phyloP scores from a whole-genome alignment of 192 early-diverging fungal species.

The Backusella macrospora region DNA sequence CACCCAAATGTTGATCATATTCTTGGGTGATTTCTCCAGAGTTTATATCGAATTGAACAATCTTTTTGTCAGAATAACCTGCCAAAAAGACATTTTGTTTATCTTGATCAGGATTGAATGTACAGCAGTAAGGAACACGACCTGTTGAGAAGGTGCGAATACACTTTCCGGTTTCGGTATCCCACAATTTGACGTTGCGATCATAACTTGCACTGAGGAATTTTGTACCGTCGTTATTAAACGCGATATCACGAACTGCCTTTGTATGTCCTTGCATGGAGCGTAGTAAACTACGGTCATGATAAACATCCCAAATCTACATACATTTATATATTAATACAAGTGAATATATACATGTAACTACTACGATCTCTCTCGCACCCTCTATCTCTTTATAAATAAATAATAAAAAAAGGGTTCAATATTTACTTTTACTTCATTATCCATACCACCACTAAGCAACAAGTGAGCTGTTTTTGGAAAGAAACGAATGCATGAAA shows the following conservation, averaged over 20 bases:
- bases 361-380: not conserved
- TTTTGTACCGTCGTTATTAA: constrained; percentile 80
- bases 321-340: not conserved
- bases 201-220: constrained; percentile 94
- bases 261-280: constrained; percentile 93
- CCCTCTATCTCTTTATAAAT: not conserved
- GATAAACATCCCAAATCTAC: constrained; percentile 93
- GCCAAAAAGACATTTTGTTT: constrained; percentile 90
- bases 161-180: constrained; percentile 96
- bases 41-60: constrained; percentile 85
- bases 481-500: constrained; percentile 89
- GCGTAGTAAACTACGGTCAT: constrained; percentile 82
- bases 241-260: constrained; percentile 89
- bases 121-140: constrained; percentile 85
- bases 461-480: constrained; percentile 90
- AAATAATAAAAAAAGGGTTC: no score
- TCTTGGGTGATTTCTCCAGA: constrained; percentile 87
- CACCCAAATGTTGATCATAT: constrained; percentile 96
- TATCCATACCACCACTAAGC: constrained; percentile 91
- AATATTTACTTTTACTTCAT: constrained; percentile 80
- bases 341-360: not conserved
- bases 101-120: constrained; percentile 87
- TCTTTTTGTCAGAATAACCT: constrained; percentile 92
- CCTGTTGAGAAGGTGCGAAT: constrained; percentile 75
- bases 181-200: constrained; percentile 94